Conservation (phyloP, 225 moss, liverwort and hornwort genomes). For the Marchantia polymorpha region DNA sequence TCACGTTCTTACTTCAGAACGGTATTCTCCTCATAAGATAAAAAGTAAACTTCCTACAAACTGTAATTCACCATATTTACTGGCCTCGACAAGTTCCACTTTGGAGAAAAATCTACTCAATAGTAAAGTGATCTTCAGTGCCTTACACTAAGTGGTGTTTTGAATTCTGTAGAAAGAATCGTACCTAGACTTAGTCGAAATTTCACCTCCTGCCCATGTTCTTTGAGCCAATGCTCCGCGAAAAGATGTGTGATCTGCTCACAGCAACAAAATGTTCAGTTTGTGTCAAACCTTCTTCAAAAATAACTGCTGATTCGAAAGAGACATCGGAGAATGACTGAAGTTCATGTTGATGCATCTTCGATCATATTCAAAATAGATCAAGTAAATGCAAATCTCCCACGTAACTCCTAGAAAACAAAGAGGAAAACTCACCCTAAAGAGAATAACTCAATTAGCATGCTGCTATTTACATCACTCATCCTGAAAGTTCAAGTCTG, state of each 20-base stretch:
- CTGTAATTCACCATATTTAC: neutral
- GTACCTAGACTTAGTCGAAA: conserved; percentile 42
- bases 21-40: neutral
- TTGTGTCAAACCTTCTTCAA: no score
- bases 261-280: neutral
- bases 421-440: neutral
- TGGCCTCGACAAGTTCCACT: neutral
- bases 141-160: no score
- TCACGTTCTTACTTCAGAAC: neutral
- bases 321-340: neutral
- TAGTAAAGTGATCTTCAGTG: no score
- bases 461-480: neutral
- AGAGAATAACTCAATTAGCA: neutral
- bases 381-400: no score
- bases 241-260: conserved; percentile 35
- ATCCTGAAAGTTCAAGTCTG: neutral
- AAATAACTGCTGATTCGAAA: no score
- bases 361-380: neutral
- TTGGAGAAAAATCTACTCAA: no score
- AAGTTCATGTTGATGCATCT: neutral
- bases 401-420: neutral
- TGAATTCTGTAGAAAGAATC: no score
- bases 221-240: conserved; percentile 32
- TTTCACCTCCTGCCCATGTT: conserved; percentile 35
- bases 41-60: neutral